Evolutionary conservation across 306 rosid species (phyloP), one percentile per base, ranked within the genome.

Genomic region (Fragaria iinumae): DNA sequence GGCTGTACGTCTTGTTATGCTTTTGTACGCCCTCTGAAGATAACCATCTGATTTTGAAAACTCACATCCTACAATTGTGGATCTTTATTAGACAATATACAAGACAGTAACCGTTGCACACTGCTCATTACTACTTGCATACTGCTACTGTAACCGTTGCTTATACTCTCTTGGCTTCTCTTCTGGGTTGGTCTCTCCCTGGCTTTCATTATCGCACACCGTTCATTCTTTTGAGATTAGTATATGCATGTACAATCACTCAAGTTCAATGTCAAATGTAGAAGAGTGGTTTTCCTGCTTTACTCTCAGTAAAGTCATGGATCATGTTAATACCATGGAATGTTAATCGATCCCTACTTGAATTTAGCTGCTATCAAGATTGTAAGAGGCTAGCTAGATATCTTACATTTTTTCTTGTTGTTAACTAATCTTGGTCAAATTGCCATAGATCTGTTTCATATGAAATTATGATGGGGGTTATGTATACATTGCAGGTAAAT

Each of bases 181-280:
- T 16, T 67, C n/a, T 67, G 20, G 71, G 68, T 77, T 3, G 53
- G 47, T 77, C 48, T 38, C 60, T 52, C 76, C 34, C 76, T 52
- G 8, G 45, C 45, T 43, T 43, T 43, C 44, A 2, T 12, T 62
- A 38, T 27, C 39, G 14, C 2, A 13, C 66, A 25, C 38, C 39
- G 1, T 60, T 53, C n/a, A 20, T 53, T 25, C 66, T 60, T 60
- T 41, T 21, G 5, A 32, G 18, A 21, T 13, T 2, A 4, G 27
- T 10, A 3, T 68, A 39, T 67, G 18, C 29, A 43, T 18, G 4
- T n/a, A 20, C 53, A 21, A 20, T n/a, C 43, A 41, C 72, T n/a
- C 5, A 11, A n/a, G 25, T 43, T 69, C n/a, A 69, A 23, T 69
- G 59, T 45, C 14, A 47, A 32, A 14, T 6, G 3, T 16, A 29